A percentile compares a stretch with the other conserved stretches of the same genome.
phyloP scores from a whole-genome alignment of 768 basidiomycete genomes.

The Tylopilus plumbeoviolaceoides region DNA sequence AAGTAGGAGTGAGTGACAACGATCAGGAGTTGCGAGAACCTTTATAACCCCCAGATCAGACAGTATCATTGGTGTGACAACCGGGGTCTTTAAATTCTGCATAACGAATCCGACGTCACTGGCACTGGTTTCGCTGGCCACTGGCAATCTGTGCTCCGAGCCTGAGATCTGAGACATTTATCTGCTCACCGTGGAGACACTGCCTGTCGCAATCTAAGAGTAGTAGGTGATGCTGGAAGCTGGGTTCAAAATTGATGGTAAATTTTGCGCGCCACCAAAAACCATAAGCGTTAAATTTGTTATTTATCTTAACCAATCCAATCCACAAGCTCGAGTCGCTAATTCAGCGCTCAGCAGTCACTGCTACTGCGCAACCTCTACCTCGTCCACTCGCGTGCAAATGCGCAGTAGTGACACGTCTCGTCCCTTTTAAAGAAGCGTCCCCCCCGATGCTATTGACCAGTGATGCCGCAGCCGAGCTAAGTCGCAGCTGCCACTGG shows the following conservation, averaged over 20 bases:
- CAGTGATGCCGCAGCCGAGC: not conserved
- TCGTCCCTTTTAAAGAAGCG: not conserved
- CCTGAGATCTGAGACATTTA: too few species aligned
- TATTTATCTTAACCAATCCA: too few species aligned
- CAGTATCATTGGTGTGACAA: not conserved
- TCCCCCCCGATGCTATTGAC: not conserved
- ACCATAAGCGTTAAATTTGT: too few species aligned
- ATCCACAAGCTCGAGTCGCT: too few species aligned
- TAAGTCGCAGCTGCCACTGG: not conserved
- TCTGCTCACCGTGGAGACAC: too few species aligned
- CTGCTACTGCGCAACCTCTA: too few species aligned
- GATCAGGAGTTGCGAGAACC: conserved; percentile 1
- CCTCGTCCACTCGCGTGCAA: not conserved
- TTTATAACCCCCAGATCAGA: conserved; percentile 17
- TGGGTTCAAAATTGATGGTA: too few species aligned
- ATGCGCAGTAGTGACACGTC: not conserved
- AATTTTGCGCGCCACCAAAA: too few species aligned
- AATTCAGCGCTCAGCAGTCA: too few species aligned
- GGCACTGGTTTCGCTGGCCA: not conserved
- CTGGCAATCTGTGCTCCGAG: too few species aligned
- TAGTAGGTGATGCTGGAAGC: too few species aligned
- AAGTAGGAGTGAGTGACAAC: not conserved
- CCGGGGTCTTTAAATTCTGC: not conserved
- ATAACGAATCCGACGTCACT: not conserved
- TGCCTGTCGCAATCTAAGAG: too few species aligned